These are phyloP conservation scores for Scenedesmus sp. DNA, from an alignment of 163 green algal species.

Conservation along the genomic window DNA sequence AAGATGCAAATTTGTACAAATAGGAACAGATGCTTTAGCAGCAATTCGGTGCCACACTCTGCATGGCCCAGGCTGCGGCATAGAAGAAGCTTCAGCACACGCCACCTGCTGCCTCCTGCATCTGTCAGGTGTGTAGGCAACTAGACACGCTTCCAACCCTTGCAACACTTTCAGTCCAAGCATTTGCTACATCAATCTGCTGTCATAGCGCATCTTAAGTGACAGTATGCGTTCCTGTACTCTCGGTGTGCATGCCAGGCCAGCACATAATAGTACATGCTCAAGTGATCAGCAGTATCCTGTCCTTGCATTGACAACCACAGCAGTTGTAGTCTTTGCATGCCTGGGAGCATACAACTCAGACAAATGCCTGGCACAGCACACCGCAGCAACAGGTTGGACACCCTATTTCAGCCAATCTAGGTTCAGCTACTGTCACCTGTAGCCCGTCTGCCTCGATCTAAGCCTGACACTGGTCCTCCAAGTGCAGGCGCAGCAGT, in stretches of 20 bases:
- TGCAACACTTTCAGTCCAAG: not conserved
- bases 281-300: not conserved
- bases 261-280: too few species aligned
- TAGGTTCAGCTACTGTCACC: too few species aligned
- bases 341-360: not conserved
- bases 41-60: not conserved
- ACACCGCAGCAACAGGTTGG: not conserved
- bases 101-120: not conserved
- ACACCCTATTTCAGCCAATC: not conserved
- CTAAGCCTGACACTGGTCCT: not conserved
- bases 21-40: not conserved
- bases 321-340: not conserved
- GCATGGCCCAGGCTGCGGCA: not conserved
- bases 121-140: not conserved
- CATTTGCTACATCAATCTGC: too few species aligned
- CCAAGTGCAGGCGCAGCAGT: constrained; percentile 16
- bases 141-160: not conserved
- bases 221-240: not conserved
- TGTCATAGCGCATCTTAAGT: too few species aligned
- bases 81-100: constrained; percentile 4
- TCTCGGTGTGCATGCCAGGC: not conserved
- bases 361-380: not conserved
- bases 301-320: not conserved
- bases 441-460: not conserved
- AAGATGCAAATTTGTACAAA: not conserved